These are phyloP conservation scores for Gremmenia infestans DNA, from an alignment of 2,329 filamentous ascomycete genomes.

Conservation along the genomic window DNA sequence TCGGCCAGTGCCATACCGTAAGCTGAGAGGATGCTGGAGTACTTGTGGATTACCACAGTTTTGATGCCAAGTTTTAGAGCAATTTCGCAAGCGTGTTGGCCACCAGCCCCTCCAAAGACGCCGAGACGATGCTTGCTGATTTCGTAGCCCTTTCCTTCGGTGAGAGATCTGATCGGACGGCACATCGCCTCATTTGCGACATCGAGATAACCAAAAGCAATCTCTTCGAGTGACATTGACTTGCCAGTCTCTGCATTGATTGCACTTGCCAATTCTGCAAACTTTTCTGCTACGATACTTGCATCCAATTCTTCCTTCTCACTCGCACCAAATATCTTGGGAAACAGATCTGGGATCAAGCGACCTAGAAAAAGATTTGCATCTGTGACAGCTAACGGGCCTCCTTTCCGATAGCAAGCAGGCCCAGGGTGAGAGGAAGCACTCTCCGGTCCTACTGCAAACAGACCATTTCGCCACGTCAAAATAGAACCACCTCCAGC, in stretches of 20 bases:
- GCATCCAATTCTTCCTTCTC: constrained; percentile 42
- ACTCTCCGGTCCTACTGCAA: constrained; percentile 60
- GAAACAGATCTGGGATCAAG: constrained; percentile 82
- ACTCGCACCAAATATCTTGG: constrained; percentile 49
- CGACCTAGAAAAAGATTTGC: constrained; percentile 81
- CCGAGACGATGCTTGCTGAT: constrained; percentile 80
- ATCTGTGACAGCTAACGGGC: constrained; percentile 83
- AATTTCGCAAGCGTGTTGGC: constrained; percentile 83
- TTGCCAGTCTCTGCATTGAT: constrained; percentile 52
- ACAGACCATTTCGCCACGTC: constrained; percentile 63
- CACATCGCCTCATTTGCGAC: constrained; percentile 91
- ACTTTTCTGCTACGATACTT: constrained; percentile 66
- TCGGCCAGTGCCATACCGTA: constrained; percentile 91
- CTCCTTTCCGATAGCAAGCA: constrained; percentile 83
- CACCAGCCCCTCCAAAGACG: constrained; percentile 85
- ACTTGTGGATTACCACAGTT: constrained; percentile 78
- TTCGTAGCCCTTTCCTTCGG: constrained; percentile 85
- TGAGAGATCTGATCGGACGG: constrained; percentile 79
- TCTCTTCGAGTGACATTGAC: constrained; percentile 61
- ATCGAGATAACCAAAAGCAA: constrained; percentile 64
- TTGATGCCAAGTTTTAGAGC: constrained; percentile 76
- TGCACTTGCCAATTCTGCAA: constrained; percentile 67
- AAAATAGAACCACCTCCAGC: constrained; percentile 44
- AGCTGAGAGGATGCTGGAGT: constrained; percentile 81
- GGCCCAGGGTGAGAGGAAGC: constrained; percentile 78